phyloP scores from a whole-genome alignment of 768 basidiomycete species.

The Rubroboletus pulcherrimus region DNA sequence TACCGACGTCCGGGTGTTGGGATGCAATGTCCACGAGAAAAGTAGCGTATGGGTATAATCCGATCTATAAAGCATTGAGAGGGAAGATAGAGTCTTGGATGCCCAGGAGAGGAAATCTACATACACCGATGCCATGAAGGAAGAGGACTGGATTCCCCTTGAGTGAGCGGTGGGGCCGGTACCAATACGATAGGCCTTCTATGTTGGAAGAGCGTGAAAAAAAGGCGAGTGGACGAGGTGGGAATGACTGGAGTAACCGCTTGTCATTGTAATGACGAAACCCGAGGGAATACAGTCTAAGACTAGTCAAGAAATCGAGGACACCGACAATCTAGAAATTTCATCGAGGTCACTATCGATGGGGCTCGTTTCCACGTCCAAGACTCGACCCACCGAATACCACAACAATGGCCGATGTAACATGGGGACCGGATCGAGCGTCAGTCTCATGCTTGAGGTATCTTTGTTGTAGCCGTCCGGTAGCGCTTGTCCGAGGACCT shows the following conservation, averaged over 20 bases:
- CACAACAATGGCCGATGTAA: conserved; percentile 60
- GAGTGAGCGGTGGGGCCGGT: conserved; percentile 44
- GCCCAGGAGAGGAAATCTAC: neutral
- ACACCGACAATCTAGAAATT: conserved; percentile 46
- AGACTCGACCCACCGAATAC: conserved; percentile 47
- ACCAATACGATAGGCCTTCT: conserved; percentile 42
- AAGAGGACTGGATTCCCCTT: conserved; percentile 56
- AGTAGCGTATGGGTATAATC: conserved; percentile 52
- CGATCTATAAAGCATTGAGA: conserved; percentile 41
- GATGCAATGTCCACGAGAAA: conserved; percentile 46
- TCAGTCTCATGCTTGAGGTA: conserved; percentile 46
- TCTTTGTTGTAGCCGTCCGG: conserved; percentile 37
- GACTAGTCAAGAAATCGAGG: conserved; percentile 45
- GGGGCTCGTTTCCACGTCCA: neutral
- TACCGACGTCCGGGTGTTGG: conserved; percentile 49
- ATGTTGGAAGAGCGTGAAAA: conserved; percentile 40
- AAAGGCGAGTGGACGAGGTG: conserved; percentile 45
- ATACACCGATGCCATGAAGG: conserved; percentile 68
- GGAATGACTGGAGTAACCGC: conserved; percentile 43
- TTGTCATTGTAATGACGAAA: conserved; percentile 50
- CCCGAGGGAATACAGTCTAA: conserved; percentile 39
- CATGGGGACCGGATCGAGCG: conserved; percentile 54
- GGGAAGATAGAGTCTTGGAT: neutral
- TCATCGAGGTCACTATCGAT: neutral
- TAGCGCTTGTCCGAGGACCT: conserved; percentile 38